Conservation (phyloP, 176 grass and related monocot genomes). For the Phyllostachys edulis region DNA sequence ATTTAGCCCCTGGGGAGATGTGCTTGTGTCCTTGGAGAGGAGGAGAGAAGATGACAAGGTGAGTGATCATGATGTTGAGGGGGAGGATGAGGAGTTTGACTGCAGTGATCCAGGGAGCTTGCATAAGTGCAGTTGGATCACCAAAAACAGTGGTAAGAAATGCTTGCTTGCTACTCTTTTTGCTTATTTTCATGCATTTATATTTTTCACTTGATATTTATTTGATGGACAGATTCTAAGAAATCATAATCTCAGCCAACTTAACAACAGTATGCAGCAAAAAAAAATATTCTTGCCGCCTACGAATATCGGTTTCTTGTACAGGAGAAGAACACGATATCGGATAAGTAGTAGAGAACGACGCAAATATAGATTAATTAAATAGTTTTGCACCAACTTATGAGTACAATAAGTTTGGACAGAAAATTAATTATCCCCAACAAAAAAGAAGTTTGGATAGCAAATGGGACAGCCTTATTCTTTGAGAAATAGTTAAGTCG, state of each 20-base stretch:
- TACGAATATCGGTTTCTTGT: constrained; percentile 27
- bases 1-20: constrained; percentile 56
- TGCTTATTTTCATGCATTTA: neutral
- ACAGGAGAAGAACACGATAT: neutral
- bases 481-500: constrained; percentile 19
- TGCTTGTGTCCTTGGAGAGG: constrained; percentile 44
- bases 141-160: constrained; percentile 78
- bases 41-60: constrained; percentile 48
- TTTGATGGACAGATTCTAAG: constrained; percentile 6
- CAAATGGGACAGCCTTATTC: constrained; percentile 11
- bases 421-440: neutral
- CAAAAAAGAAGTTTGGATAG: neutral
- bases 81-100: constrained; percentile 40
- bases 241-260: neutral
- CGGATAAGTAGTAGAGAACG: constrained; percentile 24
- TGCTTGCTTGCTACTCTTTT: neutral
- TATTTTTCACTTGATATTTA: neutral
- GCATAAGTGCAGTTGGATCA: constrained; percentile 95
- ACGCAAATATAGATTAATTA: constrained; percentile 23
- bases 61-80: constrained; percentile 43
- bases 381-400: constrained; percentile 29
- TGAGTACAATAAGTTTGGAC: neutral
- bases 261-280: constrained; percentile 1
- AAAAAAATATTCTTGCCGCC: neutral
- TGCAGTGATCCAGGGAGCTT: constrained; percentile 53